phyloP scores from a whole-genome alignment of 1,284 basidiomycete species.

The Dichomitus squalens region DNA sequence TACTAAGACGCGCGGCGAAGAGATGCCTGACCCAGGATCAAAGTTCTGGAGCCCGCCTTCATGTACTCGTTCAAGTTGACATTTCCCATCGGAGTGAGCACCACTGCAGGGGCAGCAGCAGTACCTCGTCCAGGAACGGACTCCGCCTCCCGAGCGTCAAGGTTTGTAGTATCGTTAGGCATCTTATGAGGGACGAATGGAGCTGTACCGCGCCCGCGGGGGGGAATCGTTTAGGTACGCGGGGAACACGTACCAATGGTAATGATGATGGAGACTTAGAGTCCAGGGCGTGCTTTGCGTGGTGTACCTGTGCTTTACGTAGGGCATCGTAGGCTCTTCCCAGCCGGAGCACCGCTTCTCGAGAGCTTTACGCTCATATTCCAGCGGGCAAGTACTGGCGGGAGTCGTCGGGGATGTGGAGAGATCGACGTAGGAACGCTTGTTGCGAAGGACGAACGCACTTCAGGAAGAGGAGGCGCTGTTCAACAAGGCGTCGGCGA shows the following conservation, averaged over 20 bases:
- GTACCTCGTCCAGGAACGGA: neutral
- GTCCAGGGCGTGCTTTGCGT: neutral
- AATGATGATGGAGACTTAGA: neutral
- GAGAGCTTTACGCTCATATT: neutral
- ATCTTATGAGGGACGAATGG: too few species aligned
- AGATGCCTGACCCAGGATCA: neutral
- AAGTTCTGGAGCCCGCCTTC: neutral
- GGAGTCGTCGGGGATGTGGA: too few species aligned
- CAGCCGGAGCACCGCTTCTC: neutral
- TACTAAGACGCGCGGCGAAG: neutral
- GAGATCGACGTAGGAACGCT: too few species aligned
- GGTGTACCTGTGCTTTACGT: neutral
- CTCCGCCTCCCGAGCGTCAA: neutral
- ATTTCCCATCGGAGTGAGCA: neutral
- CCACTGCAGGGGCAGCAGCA: neutral
- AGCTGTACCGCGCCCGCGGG: too few species aligned
- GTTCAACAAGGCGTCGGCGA: neutral
- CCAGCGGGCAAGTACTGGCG: too few species aligned
- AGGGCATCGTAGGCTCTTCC: neutral
- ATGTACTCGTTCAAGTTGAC: conserved; percentile 4
- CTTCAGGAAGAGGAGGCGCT: neutral
- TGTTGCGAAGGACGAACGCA: neutral
- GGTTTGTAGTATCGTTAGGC: neutral
- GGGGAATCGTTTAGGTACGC: too few species aligned
- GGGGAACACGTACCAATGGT: neutral